Base-by-base conservation (phyloP, 2,329 filamentous ascomycete species). In the Talaromyces sp. region DNA sequence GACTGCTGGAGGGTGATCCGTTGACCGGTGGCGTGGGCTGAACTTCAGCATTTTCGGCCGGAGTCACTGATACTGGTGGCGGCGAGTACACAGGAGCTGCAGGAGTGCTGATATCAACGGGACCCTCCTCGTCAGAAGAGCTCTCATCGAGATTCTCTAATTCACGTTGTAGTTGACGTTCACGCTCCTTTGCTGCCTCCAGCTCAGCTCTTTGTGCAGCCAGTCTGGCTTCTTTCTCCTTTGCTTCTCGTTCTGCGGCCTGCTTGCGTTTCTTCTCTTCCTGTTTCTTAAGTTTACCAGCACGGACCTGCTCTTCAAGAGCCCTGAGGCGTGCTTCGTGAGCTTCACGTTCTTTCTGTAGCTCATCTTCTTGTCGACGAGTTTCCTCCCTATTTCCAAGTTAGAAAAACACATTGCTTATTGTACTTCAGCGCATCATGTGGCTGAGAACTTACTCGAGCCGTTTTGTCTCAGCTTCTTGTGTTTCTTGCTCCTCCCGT, bases 191-290 rank as follows among this genome's bases (percentile, higher is more conserved):
- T 6, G 93, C 92, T 35, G 90, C 91, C 76, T 98, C 95, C 63
- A 98, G 89, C 76, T 99, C 93, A 1, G 91, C 93, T 68, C 91
- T 88, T 70, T 95, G 91, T 39, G 90, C 89, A 25, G 91, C 91
- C 67, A 97, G 81, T 73, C 90, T 89, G 60, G 87, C 82, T 75
- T 98, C 93, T 73, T 96, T 93, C 70, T 96, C 91, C 76, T 92
- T 93, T 7, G 92, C 86, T 68, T 95, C 91, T 57, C 89, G 90
- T 71, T 90, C 83, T 9, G 92, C 92, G 23, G 92, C 93, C 79
- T 96, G 93, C 81, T 92, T 95, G 69, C 86, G 89, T 66, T 88
- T 91, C 82, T 96, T 97, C 79, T 97, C 95, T 75, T 99, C 95
- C 68, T 96, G 90, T 77, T 96, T 98, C 82, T 92, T 93, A 59